phyloP scores from a whole-genome alignment of 129 eudicot species.

The Cynara cardunculus region DNA sequence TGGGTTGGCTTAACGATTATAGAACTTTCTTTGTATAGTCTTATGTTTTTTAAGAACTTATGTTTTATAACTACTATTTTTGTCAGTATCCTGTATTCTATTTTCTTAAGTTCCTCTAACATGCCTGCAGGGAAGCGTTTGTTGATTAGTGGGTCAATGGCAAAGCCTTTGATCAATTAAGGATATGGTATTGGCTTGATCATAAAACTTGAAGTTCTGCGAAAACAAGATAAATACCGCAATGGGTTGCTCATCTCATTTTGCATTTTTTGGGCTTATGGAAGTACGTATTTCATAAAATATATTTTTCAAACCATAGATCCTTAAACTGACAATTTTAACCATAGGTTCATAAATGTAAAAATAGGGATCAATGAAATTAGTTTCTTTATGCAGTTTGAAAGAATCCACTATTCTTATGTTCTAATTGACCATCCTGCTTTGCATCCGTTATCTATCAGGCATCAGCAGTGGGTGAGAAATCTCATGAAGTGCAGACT shows the following conservation, averaged over 20 bases:
- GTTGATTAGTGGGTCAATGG: constrained; percentile 86
- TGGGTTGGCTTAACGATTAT: not conserved
- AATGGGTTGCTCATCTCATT: no score
- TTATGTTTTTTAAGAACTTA: not conserved
- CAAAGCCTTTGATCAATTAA: no score
- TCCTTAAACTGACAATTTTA: not conserved
- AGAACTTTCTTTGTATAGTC: not conserved
- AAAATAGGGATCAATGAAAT: not conserved
- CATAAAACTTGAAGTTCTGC: no score
- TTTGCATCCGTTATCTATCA: constrained; percentile 22
- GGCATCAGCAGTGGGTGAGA: constrained; percentile 64
- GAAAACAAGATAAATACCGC: no score
- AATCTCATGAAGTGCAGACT: constrained; percentile 41
- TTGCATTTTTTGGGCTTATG: no score
- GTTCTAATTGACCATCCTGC: not conserved
- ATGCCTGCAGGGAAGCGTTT: constrained; percentile 74
- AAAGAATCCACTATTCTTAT: not conserved
- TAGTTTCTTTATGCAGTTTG: not conserved
- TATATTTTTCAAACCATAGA: not conserved
- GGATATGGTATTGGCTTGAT: no score
- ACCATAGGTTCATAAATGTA: not conserved
- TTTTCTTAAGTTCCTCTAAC: constrained; percentile 5
- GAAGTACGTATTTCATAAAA: no score
- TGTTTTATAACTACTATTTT: not conserved
- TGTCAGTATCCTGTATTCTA: not conserved